Evolutionary conservation across 306 rosid species (phyloP).

Genomic region (Heteromeles arbutifolia): DNA sequence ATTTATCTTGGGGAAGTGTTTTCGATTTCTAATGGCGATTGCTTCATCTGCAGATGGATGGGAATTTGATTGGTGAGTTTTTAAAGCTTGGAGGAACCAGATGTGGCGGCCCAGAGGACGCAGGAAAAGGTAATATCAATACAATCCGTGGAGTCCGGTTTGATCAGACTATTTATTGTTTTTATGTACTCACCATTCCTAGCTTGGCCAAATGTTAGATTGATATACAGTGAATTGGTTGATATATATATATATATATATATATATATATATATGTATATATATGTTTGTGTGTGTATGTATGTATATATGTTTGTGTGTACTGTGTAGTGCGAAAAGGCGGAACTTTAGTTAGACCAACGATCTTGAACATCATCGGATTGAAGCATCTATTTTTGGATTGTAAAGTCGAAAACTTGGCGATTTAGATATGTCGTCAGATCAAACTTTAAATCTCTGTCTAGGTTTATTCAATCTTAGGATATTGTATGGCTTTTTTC

Average conservation of each 20-base stretch:
- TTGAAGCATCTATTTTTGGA: background rate
- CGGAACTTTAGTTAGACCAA: background rate
- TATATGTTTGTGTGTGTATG: background rate
- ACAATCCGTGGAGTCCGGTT: background rate
- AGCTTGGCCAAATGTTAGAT: background rate
- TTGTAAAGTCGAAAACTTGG: background rate
- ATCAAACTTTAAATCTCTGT: background rate
- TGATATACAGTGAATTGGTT: background rate
- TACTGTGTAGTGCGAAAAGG: background rate
- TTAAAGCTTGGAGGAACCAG: conserved; percentile 62
- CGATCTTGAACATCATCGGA: background rate
- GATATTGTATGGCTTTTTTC: background rate
- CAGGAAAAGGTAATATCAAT: conserved; percentile 55
- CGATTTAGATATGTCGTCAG: background rate
- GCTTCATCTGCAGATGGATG: conserved; percentile 39
- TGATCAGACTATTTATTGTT: background rate
- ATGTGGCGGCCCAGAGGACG: conserved; percentile 59
- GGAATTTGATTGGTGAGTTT: conserved; percentile 35
- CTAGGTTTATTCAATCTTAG: background rate
- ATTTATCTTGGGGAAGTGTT: background rate
- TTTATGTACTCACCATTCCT: background rate
- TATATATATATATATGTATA: background rate
- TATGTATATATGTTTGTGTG: background rate
- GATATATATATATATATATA: background rate
- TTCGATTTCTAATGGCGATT: conserved; percentile 1